Percentiles rank a stretch among this genome's conserved stretches.
Evolutionary conservation across 495 filamentous ascomycete genomes (phyloP).

Genomic region (Daldinia childiae): DNA sequence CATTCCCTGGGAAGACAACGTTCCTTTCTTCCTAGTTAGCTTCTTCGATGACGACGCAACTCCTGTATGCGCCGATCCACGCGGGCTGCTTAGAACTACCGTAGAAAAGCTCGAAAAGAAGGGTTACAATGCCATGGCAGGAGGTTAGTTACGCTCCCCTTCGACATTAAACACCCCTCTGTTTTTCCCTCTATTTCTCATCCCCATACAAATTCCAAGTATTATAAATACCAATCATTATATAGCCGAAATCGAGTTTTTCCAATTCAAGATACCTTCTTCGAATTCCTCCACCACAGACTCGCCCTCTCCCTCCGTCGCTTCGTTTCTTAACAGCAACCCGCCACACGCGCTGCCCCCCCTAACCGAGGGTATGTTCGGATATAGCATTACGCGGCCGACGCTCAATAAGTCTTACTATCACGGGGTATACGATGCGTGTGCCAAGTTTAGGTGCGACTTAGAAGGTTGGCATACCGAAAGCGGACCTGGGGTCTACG

Average conservation of each 20-base stretch:
- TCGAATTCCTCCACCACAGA: slow-evolving; percentile 60
- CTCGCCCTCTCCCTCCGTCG: slow-evolving; percentile 66
- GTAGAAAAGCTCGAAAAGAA: slow-evolving; percentile 71
- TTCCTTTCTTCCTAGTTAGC: slow-evolving; percentile 92
- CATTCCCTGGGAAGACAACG: slow-evolving; percentile 93
- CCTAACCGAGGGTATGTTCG: slow-evolving; percentile 97
- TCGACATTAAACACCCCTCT: not conserved
- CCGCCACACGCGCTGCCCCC: slow-evolving; percentile 74
- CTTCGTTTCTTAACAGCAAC: slow-evolving; percentile 76
- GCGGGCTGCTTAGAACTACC: slow-evolving; percentile 74
- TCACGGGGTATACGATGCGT: slow-evolving; percentile 87
- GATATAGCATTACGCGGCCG: slow-evolving; percentile 92
- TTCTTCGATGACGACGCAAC: slow-evolving; percentile 82
- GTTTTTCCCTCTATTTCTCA: not conserved
- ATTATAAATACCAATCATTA: not conserved
- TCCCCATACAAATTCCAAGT: not conserved
- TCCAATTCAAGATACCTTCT: slow-evolving; percentile 83
- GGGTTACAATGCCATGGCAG: slow-evolving; percentile 87
- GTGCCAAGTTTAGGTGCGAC: slow-evolving; percentile 79
- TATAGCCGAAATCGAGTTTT: slow-evolving; percentile 96
- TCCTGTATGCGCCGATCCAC: slow-evolving; percentile 82
- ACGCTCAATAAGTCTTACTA: slow-evolving; percentile 95
- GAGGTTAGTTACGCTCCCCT: slow-evolving; percentile 67
- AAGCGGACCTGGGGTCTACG: slow-evolving; percentile 93
- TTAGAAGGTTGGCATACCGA: slow-evolving; percentile 99